Percentiles rank a stretch among this genome's conserved stretches.
phyloP scores from a whole-genome alignment of 495 filamentous ascomycete species.

The Annulohypoxylon maeteangense region DNA sequence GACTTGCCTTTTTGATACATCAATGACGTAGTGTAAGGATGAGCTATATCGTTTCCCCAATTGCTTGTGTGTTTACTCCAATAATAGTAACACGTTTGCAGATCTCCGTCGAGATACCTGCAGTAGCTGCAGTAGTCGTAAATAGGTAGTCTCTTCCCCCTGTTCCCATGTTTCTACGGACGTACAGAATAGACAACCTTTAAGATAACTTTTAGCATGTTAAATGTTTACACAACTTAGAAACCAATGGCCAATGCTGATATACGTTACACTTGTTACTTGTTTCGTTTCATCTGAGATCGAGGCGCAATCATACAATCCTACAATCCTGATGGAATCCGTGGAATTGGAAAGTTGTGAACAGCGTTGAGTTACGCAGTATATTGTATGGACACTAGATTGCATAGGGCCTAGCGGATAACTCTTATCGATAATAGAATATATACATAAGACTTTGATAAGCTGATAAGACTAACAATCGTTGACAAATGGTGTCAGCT shows the following conservation, averaged over 20 bases:
- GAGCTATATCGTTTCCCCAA: slow-evolving; percentile 4
- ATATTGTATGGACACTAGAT: not conserved
- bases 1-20: not conserved
- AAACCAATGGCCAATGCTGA: not conserved
- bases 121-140: not conserved
- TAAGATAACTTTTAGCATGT: not conserved
- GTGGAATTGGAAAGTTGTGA: not conserved
- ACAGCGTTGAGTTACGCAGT: not conserved
- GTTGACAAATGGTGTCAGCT: not conserved
- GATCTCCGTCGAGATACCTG: not conserved
- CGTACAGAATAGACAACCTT: not conserved
- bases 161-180: not conserved
- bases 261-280: not conserved
- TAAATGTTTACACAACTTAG: not conserved
- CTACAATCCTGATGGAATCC: not conserved
- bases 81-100: slow-evolving; percentile 1
- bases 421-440: slow-evolving; percentile 32
- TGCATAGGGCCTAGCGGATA: not conserved
- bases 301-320: not conserved
- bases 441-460: not conserved
- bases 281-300: not conserved
- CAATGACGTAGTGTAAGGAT: slow-evolving; percentile 8
- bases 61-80: slow-evolving; percentile 2
- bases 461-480: slow-evolving; percentile 5
- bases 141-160: not conserved